Conservation (phyloP, 1,139 yeast species). For the Diutina catenulata region DNA sequence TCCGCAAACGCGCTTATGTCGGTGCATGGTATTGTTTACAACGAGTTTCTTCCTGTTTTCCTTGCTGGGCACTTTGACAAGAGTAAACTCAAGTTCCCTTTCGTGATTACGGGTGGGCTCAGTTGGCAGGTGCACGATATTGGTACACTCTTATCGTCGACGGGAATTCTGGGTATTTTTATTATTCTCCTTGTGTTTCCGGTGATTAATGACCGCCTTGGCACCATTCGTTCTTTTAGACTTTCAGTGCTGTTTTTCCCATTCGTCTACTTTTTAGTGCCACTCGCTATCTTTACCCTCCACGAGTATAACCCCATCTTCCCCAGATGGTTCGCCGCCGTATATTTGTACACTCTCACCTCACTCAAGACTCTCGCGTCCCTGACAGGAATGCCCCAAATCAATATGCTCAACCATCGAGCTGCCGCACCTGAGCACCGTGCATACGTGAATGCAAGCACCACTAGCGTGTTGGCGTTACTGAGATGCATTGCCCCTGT, state of each 20-base stretch:
- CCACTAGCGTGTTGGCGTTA: slow-evolving; percentile 15
- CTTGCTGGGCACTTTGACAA: slow-evolving; percentile 35
- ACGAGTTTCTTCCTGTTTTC: slow-evolving; percentile 50
- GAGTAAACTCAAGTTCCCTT: slow-evolving; percentile 24
- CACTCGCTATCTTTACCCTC: slow-evolving; percentile 10
- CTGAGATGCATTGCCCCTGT: slow-evolving; percentile 15
- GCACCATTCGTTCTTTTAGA: slow-evolving; percentile 10
- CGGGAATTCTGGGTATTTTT: slow-evolving; percentile 11
- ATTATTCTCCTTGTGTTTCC: slow-evolving; percentile 11
- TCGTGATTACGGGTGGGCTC: slow-evolving; percentile 19
- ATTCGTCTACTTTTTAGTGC: slow-evolving; percentile 9
- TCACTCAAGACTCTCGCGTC: slow-evolving; percentile 10
- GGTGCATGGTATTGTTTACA: slow-evolving; percentile 41
- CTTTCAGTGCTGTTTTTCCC: slow-evolving; percentile 10
- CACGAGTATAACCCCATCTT: slow-evolving; percentile 8
- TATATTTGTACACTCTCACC: slow-evolving; percentile 11
- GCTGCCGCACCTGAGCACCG: slow-evolving; percentile 15
- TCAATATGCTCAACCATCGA: slow-evolving; percentile 14
- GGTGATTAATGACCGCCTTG: slow-evolving; percentile 9
- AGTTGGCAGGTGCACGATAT: slow-evolving; percentile 9
- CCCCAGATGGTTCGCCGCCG: slow-evolving; percentile 9
- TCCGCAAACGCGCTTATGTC: slow-evolving; percentile 30
- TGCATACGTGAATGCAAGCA: slow-evolving; percentile 15
- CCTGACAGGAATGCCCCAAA: slow-evolving; percentile 13
- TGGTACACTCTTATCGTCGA: slow-evolving; percentile 11